phyloP scores from a whole-genome alignment of 169 alveolate genomes.

The Babesia sp. region DNA sequence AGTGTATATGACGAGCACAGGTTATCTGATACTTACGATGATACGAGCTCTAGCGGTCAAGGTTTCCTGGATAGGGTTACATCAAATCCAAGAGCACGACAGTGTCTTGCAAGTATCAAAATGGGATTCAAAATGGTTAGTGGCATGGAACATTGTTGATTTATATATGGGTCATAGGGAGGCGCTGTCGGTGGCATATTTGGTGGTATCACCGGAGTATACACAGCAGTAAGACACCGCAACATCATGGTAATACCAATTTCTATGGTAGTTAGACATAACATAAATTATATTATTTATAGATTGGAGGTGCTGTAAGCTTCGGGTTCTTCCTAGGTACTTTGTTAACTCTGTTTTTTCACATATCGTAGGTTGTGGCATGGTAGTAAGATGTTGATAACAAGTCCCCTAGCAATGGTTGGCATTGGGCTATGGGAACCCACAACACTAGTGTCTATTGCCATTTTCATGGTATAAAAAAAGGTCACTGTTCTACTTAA shows the following conservation, averaged over 20 bases:
- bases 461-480: no score
- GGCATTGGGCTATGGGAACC: no score
- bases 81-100: conserved; percentile 78
- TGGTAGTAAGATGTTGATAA: conserved; percentile 81
- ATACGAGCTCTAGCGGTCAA: conserved; percentile 40
- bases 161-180: conserved; percentile 66
- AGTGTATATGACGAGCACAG: not conserved
- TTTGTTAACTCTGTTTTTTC: not conserved
- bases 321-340: conserved; percentile 83
- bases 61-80: conserved; percentile 54
- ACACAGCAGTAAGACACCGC: conserved; percentile 80
- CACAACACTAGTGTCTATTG: no score
- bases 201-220: conserved; percentile 86
- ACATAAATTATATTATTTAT: not conserved
- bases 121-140: conserved; percentile 88
- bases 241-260: conserved; percentile 82
- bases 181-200: conserved; percentile 89
- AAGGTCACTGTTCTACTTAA: no score
- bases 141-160: not conserved
- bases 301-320: conserved; percentile 86
- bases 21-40: conserved; percentile 30
- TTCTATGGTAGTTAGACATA: conserved; percentile 68
- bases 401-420: no score
- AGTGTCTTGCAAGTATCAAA: conserved; percentile 85
- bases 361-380: conserved; percentile 79